phyloP scores from a whole-genome alignment of 1,284 basidiomycete species.

The Boletus albobrunnescens region DNA sequence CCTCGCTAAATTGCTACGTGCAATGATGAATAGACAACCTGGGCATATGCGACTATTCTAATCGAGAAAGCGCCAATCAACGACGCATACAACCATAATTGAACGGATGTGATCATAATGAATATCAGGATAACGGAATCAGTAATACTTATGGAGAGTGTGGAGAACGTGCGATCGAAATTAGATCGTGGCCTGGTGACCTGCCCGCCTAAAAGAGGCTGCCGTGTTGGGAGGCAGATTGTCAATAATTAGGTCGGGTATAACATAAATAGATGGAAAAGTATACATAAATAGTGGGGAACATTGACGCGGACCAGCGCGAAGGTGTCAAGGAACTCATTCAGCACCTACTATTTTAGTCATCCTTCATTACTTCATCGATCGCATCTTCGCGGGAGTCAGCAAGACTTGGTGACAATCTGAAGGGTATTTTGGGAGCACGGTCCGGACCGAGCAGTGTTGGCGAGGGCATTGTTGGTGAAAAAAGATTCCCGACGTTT shows the following conservation, averaged over 20 bases:
- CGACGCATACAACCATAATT: slow-evolving; percentile 3
- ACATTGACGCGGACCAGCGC: slow-evolving; percentile 16
- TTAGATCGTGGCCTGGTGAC: too few relatives aligned
- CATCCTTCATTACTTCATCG: slow-evolving; percentile 26
- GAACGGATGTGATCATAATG: background rate
- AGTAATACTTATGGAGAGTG: background rate
- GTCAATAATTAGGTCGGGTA: slow-evolving; percentile 15
- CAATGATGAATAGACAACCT: background rate
- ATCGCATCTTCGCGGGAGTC: slow-evolving; percentile 6
- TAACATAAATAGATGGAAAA: slow-evolving; percentile 14
- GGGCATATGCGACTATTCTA: background rate
- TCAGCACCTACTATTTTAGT: slow-evolving; percentile 16
- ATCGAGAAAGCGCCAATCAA: background rate
- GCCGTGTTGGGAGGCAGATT: too few relatives aligned
- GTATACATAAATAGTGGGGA: background rate
- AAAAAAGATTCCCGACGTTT: slow-evolving; percentile 8
- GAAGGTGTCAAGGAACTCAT: slow-evolving; percentile 8
- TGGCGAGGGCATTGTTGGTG: slow-evolving; percentile 3
- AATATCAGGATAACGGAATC: background rate
- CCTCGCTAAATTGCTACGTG: too few relatives aligned
- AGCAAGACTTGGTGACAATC: slow-evolving; percentile 8
- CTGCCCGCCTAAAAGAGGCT: too few relatives aligned
- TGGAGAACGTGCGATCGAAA: slow-evolving; percentile 2
- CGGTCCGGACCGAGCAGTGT: slow-evolving; percentile 11
- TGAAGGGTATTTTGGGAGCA: slow-evolving; percentile 11